Evolutionary conservation across 2,329 filamentous ascomycete species (phyloP), one percentile per base, ranked within the genome.

Genomic region (Epichloe typhina): DNA sequence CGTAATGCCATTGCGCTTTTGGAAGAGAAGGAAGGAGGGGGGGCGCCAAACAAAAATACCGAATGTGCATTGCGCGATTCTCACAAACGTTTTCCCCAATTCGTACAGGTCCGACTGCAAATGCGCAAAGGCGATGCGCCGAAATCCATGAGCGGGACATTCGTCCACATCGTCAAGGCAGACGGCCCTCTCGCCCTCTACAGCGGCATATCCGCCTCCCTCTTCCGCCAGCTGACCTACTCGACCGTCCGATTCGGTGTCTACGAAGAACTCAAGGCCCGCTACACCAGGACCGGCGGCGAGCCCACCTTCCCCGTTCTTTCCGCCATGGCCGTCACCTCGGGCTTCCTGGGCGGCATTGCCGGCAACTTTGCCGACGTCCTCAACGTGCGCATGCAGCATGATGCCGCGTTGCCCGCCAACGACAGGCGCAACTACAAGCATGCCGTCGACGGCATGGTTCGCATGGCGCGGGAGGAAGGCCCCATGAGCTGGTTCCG

Each of bases 371-470:
- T 90, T 3, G 91, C 90, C 57, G 93, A 98, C 66, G 89, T 98
- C 36, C 76, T 96, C 62, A 98, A 98, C 69, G 93, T 98, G 47
- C 88, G 93, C 57, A 98, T 98, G 93, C 93, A 98, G 71, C 88
- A 95, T 69, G 93, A 84, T 62, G 83, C 86, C 2, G 82, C 88
- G 0, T 79, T 96, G 1, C 86, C 89, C 0, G 61, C 70, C 1
- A 76, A 76, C 5, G 17, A 17, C 17, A 17, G 17, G 17, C 17
- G 17, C 17, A 17, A 95, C 68, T 98, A 98, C 72, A 84, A 82
- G 56, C 79, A 97, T 66, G 93, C 90, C 3, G 66, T 96, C 46
- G 84, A 97, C 64, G 93, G 93, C 31, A 74, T 97, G 60, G 70
- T 86, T 26, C 82, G 88, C 56, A 95, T 97, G 87, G 77, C 83